Conservation (phyloP, 176 grass and related monocot genomes). For the Musa troglodytarum region DNA sequence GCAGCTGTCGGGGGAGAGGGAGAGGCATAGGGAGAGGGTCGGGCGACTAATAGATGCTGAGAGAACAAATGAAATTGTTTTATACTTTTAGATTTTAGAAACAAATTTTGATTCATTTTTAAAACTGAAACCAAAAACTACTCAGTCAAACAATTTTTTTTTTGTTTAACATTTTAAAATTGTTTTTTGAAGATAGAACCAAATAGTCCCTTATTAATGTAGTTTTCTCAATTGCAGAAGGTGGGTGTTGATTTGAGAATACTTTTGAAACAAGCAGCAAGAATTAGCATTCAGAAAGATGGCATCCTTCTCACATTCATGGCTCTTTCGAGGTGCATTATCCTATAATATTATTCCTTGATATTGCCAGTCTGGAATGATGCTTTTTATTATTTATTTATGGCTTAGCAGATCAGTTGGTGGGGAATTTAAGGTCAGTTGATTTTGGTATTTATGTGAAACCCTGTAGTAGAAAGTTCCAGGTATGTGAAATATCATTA, state of each 20-base stretch:
- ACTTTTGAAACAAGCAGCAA: background rate
- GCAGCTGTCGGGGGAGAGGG: no score
- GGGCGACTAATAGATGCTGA: no score
- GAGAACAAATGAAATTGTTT: no score
- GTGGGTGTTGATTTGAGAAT: background rate
- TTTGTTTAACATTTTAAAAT: background rate
- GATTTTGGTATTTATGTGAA: background rate
- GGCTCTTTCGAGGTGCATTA: background rate
- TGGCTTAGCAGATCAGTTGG: background rate
- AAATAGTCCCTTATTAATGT: background rate
- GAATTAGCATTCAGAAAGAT: background rate
- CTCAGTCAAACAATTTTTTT: no score
- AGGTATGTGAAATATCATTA: background rate
- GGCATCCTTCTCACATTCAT: slow-evolving; percentile 4
- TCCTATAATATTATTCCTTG: background rate
- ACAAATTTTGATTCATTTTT: no score
- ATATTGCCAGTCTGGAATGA: background rate
- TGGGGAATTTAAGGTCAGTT: background rate
- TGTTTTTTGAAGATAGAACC: background rate
- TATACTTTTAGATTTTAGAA: no score
- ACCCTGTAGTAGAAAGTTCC: background rate
- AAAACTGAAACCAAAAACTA: no score
- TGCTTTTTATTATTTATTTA: background rate
- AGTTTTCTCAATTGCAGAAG: background rate
- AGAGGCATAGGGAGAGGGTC: no score